Conservation (phyloP, 2,329 filamentous ascomycete genomes). For the Microdochium bolleyi region DNA sequence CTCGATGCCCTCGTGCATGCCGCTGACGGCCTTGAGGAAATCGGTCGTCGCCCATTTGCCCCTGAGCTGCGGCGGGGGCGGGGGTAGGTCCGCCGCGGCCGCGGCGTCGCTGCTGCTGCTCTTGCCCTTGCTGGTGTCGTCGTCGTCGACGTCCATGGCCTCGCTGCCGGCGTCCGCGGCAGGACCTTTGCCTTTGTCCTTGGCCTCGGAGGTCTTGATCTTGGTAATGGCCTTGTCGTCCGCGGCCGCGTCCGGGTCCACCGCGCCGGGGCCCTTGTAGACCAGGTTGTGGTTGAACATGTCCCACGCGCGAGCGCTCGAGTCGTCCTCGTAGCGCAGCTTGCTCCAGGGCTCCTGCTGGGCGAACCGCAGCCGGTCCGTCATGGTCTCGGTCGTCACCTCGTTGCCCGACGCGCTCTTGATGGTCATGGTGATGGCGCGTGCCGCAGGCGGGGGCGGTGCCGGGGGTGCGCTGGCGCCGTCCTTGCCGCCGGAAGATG, state of each 20-base stretch:
- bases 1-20: not conserved
- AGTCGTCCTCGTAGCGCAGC: conserved; percentile 75
- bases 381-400: conserved; percentile 62
- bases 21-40: not conserved
- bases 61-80: not conserved
- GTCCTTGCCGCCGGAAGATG: conserved; percentile 18
- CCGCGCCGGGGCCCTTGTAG: conserved; percentile 20
- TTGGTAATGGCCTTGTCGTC: conserved; percentile 11
- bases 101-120: not conserved
- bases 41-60: not conserved
- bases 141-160: not conserved
- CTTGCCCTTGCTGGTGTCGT: conserved; percentile 3
- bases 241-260: conserved; percentile 3
- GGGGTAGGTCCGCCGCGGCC: not conserved
- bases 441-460: conserved; percentile 43
- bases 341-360: conserved; percentile 77
- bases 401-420: conserved; percentile 66
- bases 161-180: conserved; percentile 2
- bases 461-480: conserved; percentile 20
- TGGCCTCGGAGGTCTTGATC: conserved; percentile 9
- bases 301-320: conserved; percentile 66
- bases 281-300: conserved; percentile 70
- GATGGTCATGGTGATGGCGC: conserved; percentile 79
- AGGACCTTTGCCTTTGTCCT: conserved; percentile 16
- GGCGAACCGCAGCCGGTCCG: conserved; percentile 65